Percentiles rank a stretch among this genome's conserved stretches.
Conservation (phyloP, 257 asterid genomes). For the Jaltomata sinuosa region DNA sequence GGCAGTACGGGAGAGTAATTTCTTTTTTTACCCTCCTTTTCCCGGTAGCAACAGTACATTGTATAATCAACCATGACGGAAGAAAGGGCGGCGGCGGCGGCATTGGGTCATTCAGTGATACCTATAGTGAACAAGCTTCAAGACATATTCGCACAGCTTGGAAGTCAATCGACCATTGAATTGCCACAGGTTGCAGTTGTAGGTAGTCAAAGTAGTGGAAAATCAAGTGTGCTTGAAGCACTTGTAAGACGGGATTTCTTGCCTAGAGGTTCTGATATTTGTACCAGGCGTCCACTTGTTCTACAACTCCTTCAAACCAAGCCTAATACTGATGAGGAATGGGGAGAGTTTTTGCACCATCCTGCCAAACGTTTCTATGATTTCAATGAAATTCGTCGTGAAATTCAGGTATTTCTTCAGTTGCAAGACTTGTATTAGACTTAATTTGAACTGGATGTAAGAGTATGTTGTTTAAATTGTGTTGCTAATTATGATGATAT, state of each 20-base stretch:
- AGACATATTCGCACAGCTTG: slow-evolving; percentile 57
- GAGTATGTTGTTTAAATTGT: background rate
- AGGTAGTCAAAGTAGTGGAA: slow-evolving; percentile 97
- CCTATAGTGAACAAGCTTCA: slow-evolving; percentile 80
- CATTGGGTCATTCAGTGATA: slow-evolving; percentile 64
- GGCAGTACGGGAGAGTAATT: background rate
- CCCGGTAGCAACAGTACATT: slow-evolving; percentile 30
- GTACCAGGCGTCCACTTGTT: slow-evolving; percentile 21
- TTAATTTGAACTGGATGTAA: background rate
- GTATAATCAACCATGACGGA: slow-evolving; percentile 4
- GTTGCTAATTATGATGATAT: background rate
- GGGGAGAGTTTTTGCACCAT: slow-evolving; percentile 83
- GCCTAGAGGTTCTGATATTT: slow-evolving; percentile 68
- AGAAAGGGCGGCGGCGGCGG: slow-evolving; percentile 22
- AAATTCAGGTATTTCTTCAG: slow-evolving; percentile 49
- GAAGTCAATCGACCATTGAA: too few relatives aligned
- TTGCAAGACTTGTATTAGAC: background rate
- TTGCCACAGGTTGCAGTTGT: slow-evolving; percentile 24
- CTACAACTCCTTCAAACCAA: slow-evolving; percentile 65
- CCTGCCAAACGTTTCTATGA: slow-evolving; percentile 54
- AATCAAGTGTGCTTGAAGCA: slow-evolving; percentile 93
- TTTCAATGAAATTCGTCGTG: slow-evolving; percentile 65
- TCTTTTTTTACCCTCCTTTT: too few relatives aligned
- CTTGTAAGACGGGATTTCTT: slow-evolving; percentile 57
- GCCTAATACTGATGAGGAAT: slow-evolving; percentile 50